Evolutionary conservation across 768 basidiomycete genomes (phyloP), one percentile per base, ranked within the genome.

Genomic region (Trametes villosa): DNA sequence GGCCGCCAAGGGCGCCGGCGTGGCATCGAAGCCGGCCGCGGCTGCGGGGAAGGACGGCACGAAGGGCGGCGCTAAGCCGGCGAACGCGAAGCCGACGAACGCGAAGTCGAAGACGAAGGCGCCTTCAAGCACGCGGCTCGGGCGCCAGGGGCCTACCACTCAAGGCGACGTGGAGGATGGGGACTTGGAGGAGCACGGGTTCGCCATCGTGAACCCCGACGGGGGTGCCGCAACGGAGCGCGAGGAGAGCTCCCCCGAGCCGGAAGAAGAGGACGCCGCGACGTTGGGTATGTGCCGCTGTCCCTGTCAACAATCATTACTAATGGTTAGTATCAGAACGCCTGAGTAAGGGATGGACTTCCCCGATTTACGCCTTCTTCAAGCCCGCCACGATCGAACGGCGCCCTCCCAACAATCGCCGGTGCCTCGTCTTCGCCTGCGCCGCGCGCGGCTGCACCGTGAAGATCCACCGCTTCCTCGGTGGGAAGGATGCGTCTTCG

Each of bases 361-460:
- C 74, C 48, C 70, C 74, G 0, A 58, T 75, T 12, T 79, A 79
- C 67, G 72, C 68, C 0, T 77, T 77, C 65, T 78, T 72, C 41
- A 29, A n/a, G n/a, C n/a, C 74, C 0, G 68, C 71, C 0, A 52
- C 72, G 0, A 68, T 70, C 0, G 55, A 15, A 0, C 68, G 75
- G 34, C 62, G 58, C 20, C 57, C 69, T 38, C 57, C 67, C 6
- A 47, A 69, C 30, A 67, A 65, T 9, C 57, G 65, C 8, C 63
- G 57, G 12, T 46, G 42, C 17, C 75, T 75, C 49, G 65, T 42
- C n/a, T 79, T 77, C 63, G 38, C 55, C 12, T 77, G 74, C 27
- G 34, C 50, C 13, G 67, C 66, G 9, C 52, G 31, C 1, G 29
- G 57, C 4, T 75, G 75, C 51, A 71, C 59, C 42, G 40, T 59